phyloP scores from a whole-genome alignment of 371 early-diverging fungal species.

The Smittium culicis region DNA sequence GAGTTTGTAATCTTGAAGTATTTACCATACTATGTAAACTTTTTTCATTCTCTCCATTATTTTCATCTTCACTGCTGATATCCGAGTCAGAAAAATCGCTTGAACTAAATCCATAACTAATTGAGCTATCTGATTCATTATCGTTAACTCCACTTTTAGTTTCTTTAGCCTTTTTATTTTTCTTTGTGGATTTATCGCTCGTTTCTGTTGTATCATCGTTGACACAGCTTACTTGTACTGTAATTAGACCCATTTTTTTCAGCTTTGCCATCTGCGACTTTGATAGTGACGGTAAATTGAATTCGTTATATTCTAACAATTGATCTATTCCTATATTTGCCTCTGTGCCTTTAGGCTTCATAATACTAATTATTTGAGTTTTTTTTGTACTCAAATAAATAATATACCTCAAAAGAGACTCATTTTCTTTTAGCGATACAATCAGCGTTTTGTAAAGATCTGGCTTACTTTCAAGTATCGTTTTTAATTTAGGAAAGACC shows the following conservation, averaged over 20 bases:
- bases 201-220: background rate
- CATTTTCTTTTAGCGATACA: background rate
- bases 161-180: background rate
- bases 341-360: background rate
- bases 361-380: background rate
- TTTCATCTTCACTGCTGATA: no score
- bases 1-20: no score
- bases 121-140: no score
- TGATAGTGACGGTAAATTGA: background rate
- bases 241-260: background rate
- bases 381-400: background rate
- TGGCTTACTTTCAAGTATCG: background rate
- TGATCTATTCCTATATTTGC: background rate
- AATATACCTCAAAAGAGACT: background rate
- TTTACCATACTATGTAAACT: no score
- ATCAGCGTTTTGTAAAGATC: background rate
- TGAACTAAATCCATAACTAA: no score
- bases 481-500: background rate
- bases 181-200: background rate
- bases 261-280: background rate
- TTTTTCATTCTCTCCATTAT: no score
- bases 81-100: no score
- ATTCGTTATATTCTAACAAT: background rate
- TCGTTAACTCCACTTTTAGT: background rate
- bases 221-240: background rate